These are phyloP conservation scores for Papiliotrema terrestris DNA, from an alignment of 1,284 basidiomycete species.

Conservation along the genomic window DNA sequence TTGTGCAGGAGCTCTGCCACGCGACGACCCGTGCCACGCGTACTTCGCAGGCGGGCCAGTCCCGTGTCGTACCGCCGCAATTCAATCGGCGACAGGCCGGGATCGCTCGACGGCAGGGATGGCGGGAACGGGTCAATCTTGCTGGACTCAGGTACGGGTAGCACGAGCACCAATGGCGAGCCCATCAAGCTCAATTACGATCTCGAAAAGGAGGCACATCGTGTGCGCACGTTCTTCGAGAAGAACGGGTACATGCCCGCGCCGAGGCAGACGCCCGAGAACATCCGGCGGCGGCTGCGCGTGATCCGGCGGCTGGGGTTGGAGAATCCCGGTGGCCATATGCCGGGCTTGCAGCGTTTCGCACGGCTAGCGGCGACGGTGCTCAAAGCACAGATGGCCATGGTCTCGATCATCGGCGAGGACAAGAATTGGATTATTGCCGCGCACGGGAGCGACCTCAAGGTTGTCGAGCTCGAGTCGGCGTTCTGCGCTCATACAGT, in stretches of 20 bases:
- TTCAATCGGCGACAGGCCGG: slow-evolving; percentile 5
- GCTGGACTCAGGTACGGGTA: slow-evolving; percentile 19
- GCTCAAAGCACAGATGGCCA: slow-evolving; percentile 25
- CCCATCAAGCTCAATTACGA: slow-evolving; percentile 16
- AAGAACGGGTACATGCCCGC: slow-evolving; percentile 35
- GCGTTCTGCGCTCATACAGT: slow-evolving; percentile 37
- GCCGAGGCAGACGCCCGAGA: slow-evolving; percentile 29
- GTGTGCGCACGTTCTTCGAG: slow-evolving; percentile 29
- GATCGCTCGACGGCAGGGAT: neutral
- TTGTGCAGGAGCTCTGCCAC: neutral
- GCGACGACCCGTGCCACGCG: neutral
- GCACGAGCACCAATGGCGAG: slow-evolving; percentile 14
- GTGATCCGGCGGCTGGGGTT: slow-evolving; percentile 37
- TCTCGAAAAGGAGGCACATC: slow-evolving; percentile 17
- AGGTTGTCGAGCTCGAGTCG: slow-evolving; percentile 24
- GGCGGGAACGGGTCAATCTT: slow-evolving; percentile 5
- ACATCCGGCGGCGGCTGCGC: slow-evolving; percentile 26
- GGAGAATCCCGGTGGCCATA: slow-evolving; percentile 8
- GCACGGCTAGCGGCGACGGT: slow-evolving; percentile 29
- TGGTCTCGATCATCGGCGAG: slow-evolving; percentile 31
- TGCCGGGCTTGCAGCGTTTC: slow-evolving; percentile 30
- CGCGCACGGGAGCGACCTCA: slow-evolving; percentile 21
- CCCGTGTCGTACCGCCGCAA: neutral
- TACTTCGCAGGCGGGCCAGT: neutral
- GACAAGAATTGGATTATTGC: slow-evolving; percentile 11